Evolutionary conservation across 163 green algal genomes (phyloP), one percentile per base, ranked within the genome.

Genomic region (Botryococcus braunii): DNA sequence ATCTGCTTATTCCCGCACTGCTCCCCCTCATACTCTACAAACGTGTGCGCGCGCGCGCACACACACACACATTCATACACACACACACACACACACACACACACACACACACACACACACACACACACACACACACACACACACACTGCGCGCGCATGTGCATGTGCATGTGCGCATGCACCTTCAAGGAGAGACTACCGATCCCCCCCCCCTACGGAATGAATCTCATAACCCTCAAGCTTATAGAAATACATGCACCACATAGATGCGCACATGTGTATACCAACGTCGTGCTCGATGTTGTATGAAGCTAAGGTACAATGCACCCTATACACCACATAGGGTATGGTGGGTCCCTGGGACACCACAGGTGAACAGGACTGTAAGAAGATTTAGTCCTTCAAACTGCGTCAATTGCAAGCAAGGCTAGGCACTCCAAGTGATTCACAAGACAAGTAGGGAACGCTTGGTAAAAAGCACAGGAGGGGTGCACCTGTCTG

Each of bases 141-240:
- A 13, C 35, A 49, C 5, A 66, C 49, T 5, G 9, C 5, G 4
- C 11, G 59, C 36, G n/a, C 35, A 17, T 5, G 17, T 66, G 8
- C 7, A n/a, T 21, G 37, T 66, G 36, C 46, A 69, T 69, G 23
- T 66, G 62, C 41, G 35, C 8, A 36, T 21, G n/a, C n/a, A n/a
- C n/a, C n/a, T n/a, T n/a, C n/a, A n/a, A n/a, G n/a, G n/a, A n/a
- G n/a, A n/a, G n/a, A n/a, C n/a, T n/a, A n/a, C n/a, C n/a, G n/a
- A n/a, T n/a, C n/a, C n/a, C n/a, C n/a, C n/a, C n/a, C n/a, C n/a
- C n/a, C n/a, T n/a, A n/a, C n/a, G n/a, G n/a, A n/a, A n/a, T n/a
- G n/a, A n/a, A n/a, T n/a, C n/a, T n/a, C n/a, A n/a, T n/a, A n/a
- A n/a, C n/a, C n/a, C n/a, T n/a, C n/a, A n/a, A n/a, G n/a, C n/a